These are phyloP conservation scores for Boletus smithii DNA, from an alignment of 1,284 basidiomycete species.

Conservation along the genomic window DNA sequence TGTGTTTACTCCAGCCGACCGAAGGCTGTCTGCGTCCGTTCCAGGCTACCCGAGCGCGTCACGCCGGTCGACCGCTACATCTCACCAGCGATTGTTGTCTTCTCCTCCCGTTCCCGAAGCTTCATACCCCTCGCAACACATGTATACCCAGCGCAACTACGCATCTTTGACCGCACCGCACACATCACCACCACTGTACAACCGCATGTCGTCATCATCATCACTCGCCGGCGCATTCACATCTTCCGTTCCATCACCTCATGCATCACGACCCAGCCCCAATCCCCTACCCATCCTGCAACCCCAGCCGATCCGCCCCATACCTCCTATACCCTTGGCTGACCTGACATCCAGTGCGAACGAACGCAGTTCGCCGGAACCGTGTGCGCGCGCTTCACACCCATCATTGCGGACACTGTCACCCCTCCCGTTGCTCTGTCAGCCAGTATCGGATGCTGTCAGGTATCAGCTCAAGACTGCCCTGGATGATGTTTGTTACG, in stretches of 20 bases:
- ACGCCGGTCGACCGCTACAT: conserved; percentile 17
- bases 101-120: conserved; percentile 9
- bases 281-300: conserved; percentile 43
- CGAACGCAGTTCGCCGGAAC: conserved; percentile 10
- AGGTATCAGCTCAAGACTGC: conserved; percentile 28
- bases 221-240: conserved; percentile 30
- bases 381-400: conserved; percentile 1
- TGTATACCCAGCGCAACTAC: conserved; percentile 23
- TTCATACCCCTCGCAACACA: conserved; percentile 20
- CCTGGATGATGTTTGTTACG: conserved; percentile 10
- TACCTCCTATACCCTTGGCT: conserved; percentile 51
- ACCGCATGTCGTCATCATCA: conserved; percentile 22
- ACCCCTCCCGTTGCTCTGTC: conserved; percentile 33
- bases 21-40: conserved; percentile 32
- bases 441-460: conserved; percentile 33
- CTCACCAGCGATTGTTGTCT: conserved; percentile 18
- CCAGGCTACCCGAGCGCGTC: conserved; percentile 30
- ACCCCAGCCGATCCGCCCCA: conserved; percentile 51
- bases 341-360: conserved; percentile 38
- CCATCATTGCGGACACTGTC: conserved; percentile 20
- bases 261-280: conserved; percentile 17
- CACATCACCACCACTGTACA: conserved; percentile 21
- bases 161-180: conserved; percentile 20
- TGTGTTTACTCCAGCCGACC: conserved; percentile 19
- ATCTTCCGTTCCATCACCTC: conserved; percentile 14